Conservation (phyloP, 2,329 filamentous ascomycete species). For the Boeremia exigua region DNA sequence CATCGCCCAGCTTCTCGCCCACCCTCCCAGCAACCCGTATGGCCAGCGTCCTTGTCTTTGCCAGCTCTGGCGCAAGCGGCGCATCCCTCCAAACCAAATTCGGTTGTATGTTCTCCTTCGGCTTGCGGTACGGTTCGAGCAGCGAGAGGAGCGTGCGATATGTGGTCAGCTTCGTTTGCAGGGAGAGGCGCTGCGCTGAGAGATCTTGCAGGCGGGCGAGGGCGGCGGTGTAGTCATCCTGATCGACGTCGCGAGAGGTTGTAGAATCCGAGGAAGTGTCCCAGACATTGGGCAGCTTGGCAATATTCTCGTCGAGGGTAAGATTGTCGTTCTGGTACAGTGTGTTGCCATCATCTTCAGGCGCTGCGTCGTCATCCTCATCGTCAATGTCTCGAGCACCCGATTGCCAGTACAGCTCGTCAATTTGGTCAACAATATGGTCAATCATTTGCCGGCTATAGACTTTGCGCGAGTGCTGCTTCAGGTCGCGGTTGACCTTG, state of each 20-base stretch:
- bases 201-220: slow-evolving; percentile 57
- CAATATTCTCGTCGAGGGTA: slow-evolving; percentile 42
- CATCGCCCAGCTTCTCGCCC: slow-evolving; percentile 36
- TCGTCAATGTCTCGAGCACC: slow-evolving; percentile 46
- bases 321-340: slow-evolving; percentile 41
- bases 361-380: slow-evolving; percentile 23
- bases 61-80: slow-evolving; percentile 69
- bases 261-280: slow-evolving; percentile 28
- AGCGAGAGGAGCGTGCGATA: slow-evolving; percentile 57
- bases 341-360: slow-evolving; percentile 48
- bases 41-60: slow-evolving; percentile 67
- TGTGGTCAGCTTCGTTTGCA: slow-evolving; percentile 56
- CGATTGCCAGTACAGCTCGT: slow-evolving; percentile 65
- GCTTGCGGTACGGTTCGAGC: slow-evolving; percentile 60
- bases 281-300: slow-evolving; percentile 40
- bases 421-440: slow-evolving; percentile 76
- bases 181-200: slow-evolving; percentile 57
- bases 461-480: slow-evolving; percentile 69
- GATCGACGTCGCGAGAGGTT: slow-evolving; percentile 21
- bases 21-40: slow-evolving; percentile 47
- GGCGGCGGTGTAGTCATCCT: slow-evolving; percentile 46
- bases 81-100: slow-evolving; percentile 71
- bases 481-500: slow-evolving; percentile 68
- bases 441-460: slow-evolving; percentile 73
- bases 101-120: slow-evolving; percentile 61